Base-by-base conservation (phyloP, 23 red algal species). In the Gracilaria gracilis region DNA sequence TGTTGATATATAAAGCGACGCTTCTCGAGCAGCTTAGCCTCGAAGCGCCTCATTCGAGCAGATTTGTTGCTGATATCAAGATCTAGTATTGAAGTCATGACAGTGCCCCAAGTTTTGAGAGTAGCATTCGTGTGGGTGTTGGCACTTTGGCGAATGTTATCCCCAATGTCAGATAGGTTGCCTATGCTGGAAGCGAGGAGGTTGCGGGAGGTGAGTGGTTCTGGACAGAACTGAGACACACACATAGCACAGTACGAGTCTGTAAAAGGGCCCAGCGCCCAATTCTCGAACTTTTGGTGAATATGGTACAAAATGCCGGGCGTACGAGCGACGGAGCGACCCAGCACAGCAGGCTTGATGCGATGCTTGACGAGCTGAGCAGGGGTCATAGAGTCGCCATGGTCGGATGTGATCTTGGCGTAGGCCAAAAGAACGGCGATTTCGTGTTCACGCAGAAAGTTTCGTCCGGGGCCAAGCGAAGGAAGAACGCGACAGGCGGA, bases 241-340 rank as follows among this genome's bases (percentile, higher is more conserved):
- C 84, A 76, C 50, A 73, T 33, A 19, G 84, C 50, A 59, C 84
- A 87, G 69, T 72, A 87, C 84, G 61, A 77, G 54, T 87, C 84
- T 46, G 84, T 75, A 44, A 87, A 87, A 15, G 84, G 84, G 4
- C 84, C 84, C 84, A 87, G 65, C 38, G 84, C 84, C 84, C 84
- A 90, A 31, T 81, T 81, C 28, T 90, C 86, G 62, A 81, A 90
- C 86, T 90, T 90, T 72, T 64, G 61, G 16, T 90, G 86, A 57
- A 90, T 81, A 51, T 90, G 86, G 33, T 81, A 75, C 57, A 90
- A 54, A 80, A 90, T 90, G 58, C 86, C 86, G 48, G 86, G 86
- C 9, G 86, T 81, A 4, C 86, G 49, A 20, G 86, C 86, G n/a
- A 81, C 74, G 0, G 75, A 79, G 35, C 86, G 71, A 38, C 86